Conservation (phyloP, 768 basidiomycete genomes). For the Russula abietina region DNA sequence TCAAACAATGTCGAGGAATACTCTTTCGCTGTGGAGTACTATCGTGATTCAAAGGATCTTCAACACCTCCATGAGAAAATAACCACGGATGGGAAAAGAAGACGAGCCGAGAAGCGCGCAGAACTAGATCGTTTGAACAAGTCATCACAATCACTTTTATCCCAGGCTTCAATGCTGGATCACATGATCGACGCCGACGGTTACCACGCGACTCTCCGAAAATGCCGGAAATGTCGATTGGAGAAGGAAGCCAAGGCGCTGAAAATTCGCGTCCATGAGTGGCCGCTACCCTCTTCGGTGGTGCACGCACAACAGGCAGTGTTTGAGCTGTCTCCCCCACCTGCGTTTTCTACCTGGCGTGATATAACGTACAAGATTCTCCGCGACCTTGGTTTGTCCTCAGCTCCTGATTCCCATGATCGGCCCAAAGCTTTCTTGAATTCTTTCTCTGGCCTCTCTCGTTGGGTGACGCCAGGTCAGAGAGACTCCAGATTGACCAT, state of each 20-base stretch:
- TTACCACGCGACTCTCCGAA: no score
- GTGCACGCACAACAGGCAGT: background rate
- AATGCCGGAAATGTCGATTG: conserved; percentile 11
- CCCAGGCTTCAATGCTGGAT: no score
- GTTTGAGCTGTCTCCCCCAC: conserved; percentile 12
- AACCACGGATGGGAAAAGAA: background rate
- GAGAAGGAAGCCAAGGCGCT: background rate
- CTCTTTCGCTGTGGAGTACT: conserved; percentile 17
- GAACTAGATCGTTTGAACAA: background rate
- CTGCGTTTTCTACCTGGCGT: conserved; percentile 17
- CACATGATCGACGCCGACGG: no score
- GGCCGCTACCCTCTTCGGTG: conserved; percentile 5
- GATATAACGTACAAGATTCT: conserved; percentile 11
- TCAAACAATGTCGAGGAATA: background rate
- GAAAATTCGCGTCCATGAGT: conserved; percentile 10
- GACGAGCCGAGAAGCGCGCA: background rate
- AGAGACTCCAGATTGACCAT: conserved; percentile 2
- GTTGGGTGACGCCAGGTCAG: background rate
- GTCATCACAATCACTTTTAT: background rate
- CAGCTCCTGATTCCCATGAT: background rate
- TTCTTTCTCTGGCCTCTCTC: conserved; percentile 6
- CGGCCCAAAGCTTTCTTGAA: background rate
- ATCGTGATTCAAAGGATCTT: background rate
- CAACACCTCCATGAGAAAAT: conserved; percentile 1
- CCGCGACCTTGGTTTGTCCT: conserved; percentile 2